These are phyloP conservation scores for Tritrichomonas foetus DNA, from an alignment of 208 protist species.

Conservation along the genomic window DNA sequence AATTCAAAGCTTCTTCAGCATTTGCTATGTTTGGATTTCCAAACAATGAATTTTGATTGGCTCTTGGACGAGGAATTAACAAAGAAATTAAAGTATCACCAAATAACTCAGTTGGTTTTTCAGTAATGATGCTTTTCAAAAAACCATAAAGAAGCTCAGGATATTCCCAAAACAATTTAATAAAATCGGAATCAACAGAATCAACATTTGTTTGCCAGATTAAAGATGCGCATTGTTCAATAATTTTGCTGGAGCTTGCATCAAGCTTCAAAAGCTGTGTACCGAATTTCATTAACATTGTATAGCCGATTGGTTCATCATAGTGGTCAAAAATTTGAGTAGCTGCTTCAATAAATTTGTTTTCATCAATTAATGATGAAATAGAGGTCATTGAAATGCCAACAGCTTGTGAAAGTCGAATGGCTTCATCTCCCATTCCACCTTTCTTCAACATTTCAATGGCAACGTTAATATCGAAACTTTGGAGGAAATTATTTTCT, in stretches of 20 bases:
- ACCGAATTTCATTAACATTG: background rate
- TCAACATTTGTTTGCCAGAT: background rate
- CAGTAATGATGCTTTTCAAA: background rate
- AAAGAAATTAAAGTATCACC: background rate
- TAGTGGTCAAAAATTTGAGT: background rate
- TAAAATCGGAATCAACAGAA: background rate
- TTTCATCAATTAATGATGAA: background rate
- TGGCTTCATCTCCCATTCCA: background rate
- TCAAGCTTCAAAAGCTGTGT: background rate
- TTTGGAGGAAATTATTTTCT: background rate
- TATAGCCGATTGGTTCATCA: background rate
- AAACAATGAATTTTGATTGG: background rate
- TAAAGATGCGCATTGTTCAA: background rate
- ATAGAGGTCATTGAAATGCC: background rate
- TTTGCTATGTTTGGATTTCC: background rate
- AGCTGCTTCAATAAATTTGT: background rate
- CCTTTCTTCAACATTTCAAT: background rate
- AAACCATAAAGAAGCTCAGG: background rate
- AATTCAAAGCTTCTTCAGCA: background rate
- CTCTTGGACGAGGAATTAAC: background rate
- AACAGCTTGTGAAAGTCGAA: background rate
- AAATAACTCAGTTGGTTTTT: background rate
- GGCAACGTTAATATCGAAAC: background rate
- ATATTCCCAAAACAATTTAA: background rate
- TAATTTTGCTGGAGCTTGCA: background rate